Conservation (phyloP, 768 basidiomycete species). For the Xanthoconium purpureum region DNA sequence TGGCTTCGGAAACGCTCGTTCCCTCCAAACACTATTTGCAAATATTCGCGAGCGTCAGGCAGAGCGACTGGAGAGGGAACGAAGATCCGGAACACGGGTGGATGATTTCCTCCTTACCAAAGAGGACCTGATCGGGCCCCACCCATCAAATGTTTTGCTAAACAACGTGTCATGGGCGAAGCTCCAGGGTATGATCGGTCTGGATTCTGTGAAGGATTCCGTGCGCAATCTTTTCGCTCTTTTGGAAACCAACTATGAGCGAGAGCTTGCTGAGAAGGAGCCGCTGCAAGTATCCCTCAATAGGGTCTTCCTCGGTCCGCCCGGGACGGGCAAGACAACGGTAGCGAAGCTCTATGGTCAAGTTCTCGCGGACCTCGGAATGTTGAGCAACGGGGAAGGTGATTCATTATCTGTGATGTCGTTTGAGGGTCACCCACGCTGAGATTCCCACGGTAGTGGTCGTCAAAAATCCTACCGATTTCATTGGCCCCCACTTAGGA, state of each 20-base stretch:
- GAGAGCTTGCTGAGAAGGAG: constrained; percentile 55
- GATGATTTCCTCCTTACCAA: constrained; percentile 51
- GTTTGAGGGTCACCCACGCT: too few relatives aligned
- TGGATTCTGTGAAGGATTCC: constrained; percentile 55
- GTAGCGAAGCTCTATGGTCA: constrained; percentile 67
- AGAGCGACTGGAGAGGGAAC: constrained; percentile 41
- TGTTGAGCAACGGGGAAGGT: constrained; percentile 78
- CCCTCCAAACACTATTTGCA: constrained; percentile 49
- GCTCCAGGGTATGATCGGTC: constrained; percentile 51
- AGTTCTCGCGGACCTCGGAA: constrained; percentile 54
- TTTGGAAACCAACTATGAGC: constrained; percentile 52
- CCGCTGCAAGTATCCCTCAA: constrained; percentile 57
- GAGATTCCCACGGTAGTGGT: constrained; percentile 41
- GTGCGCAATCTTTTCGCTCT: constrained; percentile 45
- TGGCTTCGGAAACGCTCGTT: constrained; percentile 70
- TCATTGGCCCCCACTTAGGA: constrained; percentile 57
- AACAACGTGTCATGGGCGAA: constrained; percentile 49
- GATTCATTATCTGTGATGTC: not conserved
- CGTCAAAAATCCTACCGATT: constrained; percentile 66
- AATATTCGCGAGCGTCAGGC: constrained; percentile 53
- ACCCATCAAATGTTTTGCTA: constrained; percentile 48
- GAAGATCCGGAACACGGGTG: constrained; percentile 35
- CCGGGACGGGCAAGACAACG: constrained; percentile 71
- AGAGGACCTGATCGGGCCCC: constrained; percentile 65
- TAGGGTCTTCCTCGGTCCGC: constrained; percentile 62